Evolutionary conservation across 2,329 filamentous ascomycete species (phyloP), one percentile per base, ranked within the genome.

Genomic region (Xylariaceae sp.): DNA sequence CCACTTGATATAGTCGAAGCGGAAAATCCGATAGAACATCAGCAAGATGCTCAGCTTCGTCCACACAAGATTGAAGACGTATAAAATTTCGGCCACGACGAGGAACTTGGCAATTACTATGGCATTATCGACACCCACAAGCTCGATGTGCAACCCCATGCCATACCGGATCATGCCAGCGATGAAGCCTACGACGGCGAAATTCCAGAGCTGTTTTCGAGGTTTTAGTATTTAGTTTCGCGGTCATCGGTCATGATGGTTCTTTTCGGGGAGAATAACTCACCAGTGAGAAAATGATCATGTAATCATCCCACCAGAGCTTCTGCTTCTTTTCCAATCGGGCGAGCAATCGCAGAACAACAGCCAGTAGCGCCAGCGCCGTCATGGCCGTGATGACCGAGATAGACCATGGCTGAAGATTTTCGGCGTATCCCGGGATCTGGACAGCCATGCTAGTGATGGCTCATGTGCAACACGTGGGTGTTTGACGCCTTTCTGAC

Each of bases 11-110:
- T 62, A 64, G 0, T 60, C 59, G 4, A 68, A 58, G 16, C 61
- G 68, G 53, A 77, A 77, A 47, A 77, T 73, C 51, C 72, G 71
- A 50, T 65, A 66, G 59, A 76, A 76, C 70, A 77, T 73, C 32
- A 74, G 55, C 34, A 78, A 51, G 17, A 77, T 60, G 38, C 67
- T 67, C 12, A 74, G 41, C 48, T 76, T 78, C n/a, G 72, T 71
- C 59, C 71, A 66, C 30, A 65, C 68, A 3, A 74, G 56, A 22
- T 70, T 72, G 51, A 64, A 73, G 19, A 63, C 67, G 49, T 74
- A 74, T 30, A 73, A 56, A 41, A 73, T 61, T 50, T 73, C 71
- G 17, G 67, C 69, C 9, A 69, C 66, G 11, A 75, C 53, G 4
- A 76, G 62, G 52, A 67, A 65, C 55, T 76, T 72, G 11, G 66